Evolutionary conservation across 1,139 yeast species (phyloP), one percentile per base, ranked within the genome.

Genomic region (Candida tropicalis): DNA sequence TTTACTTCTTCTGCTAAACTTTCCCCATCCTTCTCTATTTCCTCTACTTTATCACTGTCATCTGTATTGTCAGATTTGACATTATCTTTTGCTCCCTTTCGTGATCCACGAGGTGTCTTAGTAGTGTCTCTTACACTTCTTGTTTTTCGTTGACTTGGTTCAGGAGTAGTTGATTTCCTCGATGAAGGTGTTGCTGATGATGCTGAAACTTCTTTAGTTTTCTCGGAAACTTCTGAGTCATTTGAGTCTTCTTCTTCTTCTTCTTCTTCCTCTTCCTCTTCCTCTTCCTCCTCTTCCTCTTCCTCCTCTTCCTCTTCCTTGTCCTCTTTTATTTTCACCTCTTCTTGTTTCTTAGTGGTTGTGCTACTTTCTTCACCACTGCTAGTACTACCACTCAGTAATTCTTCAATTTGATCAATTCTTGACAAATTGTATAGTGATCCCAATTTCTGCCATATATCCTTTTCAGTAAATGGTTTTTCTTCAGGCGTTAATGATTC

Each of bases 391-490:
- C 35, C 55, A 39, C 57, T 57, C 39, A 36, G 39, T 9, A 28
- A n/a, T 35, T 48, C 50, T 34, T 80, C 87, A 17, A 80, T 51
- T 32, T 65, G 72, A 49, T 84, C 87, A 13, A 84, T 66, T 35
- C 75, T 77, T 7, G 73, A 68, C 38, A 86, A 62, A 53, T 84
- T 73, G 56, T 84, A 87, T 37, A 80, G 62, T 17, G 67, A 65
- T 2, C 56, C 64, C 13, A 87, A 68, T 54, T 81, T 82, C 13
- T 65, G 69, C 84, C 87, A 81, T 7, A 87, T 69, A 36, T 84
- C 86, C 1, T 58, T 55, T 0, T 76, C 71, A 3, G 48, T 48
- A 40, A 77, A 73, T 23, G 56, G 65, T 38, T 48, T 48, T 49
- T 54, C 57, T 24, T 20, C 38, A 5, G 38, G 12, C 51, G 51